Percentiles rank a stretch among this genome's conserved stretches.
These are phyloP conservation scores for Neurospora sp. DNA, from an alignment of 495 filamentous ascomycete species.

Conservation along the genomic window DNA sequence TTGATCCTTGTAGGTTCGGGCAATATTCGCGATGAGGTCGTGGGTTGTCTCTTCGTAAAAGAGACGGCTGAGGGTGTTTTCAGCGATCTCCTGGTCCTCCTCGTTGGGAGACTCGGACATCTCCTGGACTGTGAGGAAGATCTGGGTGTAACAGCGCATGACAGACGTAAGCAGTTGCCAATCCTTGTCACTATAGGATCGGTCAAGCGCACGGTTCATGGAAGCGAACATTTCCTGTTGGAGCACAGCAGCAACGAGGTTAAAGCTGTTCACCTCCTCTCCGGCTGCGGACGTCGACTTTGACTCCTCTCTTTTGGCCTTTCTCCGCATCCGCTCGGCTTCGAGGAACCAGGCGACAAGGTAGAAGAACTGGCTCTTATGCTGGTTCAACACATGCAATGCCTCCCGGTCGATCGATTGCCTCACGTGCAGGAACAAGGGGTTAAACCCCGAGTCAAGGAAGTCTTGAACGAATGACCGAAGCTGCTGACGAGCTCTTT, in stretches of 20 bases:
- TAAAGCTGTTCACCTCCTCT: conserved; percentile 67
- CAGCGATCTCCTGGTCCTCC: conserved; percentile 94
- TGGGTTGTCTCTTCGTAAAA: conserved; percentile 97
- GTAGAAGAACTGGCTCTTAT: conserved; percentile 82
- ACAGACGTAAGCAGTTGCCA: conserved; percentile 81
- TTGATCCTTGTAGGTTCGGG: conserved; percentile 81
- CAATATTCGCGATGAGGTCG: conserved; percentile 69
- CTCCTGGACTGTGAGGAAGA: conserved; percentile 85
- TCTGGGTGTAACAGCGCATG: conserved; percentile 84
- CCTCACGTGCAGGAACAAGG: conserved; percentile 75
- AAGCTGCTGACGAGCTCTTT: conserved; percentile 59
- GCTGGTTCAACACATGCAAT: conserved; percentile 63
- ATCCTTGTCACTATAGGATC: conserved; percentile 64
- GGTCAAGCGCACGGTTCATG: conserved; percentile 72
- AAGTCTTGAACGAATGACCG: conserved; percentile 85
- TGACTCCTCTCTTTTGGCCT: conserved; percentile 36
- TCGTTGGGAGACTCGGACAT: conserved; percentile 80
- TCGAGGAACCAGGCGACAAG: conserved; percentile 89
- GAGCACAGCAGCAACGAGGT: conserved; percentile 75
- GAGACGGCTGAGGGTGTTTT: conserved; percentile 91
- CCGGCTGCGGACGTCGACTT: conserved; percentile 27
- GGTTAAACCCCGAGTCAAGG: conserved; percentile 91
- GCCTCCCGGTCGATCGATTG: conserved; percentile 87
- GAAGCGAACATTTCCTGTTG: conserved; percentile 89
- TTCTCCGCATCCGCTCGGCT: conserved; percentile 71